A percentile compares a stretch with the other conserved stretches of the same genome.
These are phyloP conservation scores for Umbilicus rupestris DNA, from an alignment of 164 flowering plant genomes.

Conservation along the genomic window DNA sequence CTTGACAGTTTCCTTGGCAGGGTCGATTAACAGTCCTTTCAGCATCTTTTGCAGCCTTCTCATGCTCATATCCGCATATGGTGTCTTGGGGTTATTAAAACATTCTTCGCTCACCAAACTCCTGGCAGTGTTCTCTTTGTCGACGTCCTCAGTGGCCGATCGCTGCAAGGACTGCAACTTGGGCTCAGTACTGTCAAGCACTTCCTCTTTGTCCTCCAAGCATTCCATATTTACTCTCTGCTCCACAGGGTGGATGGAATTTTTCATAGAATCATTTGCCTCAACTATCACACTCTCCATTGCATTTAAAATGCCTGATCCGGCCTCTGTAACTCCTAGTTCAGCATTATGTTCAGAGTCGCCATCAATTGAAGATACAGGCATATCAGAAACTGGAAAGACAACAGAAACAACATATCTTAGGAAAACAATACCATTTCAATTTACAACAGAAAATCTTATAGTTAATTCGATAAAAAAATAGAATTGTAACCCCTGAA, in stretches of 20 bases:
- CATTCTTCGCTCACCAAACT: background rate
- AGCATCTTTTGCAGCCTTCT: slow-evolving; percentile 36
- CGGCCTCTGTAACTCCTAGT: too few relatives aligned
- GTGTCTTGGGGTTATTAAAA: background rate
- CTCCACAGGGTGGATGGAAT: background rate
- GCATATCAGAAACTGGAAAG: too few relatives aligned
- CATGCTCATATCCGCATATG: slow-evolving; percentile 15
- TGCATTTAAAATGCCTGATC: too few relatives aligned
- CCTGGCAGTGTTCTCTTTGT: slow-evolving; percentile 6
- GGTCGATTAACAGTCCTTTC: slow-evolving; percentile 10
- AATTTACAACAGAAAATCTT: too few relatives aligned
- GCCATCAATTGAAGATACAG: too few relatives aligned
- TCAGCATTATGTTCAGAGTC: too few relatives aligned
- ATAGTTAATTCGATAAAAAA: too few relatives aligned
- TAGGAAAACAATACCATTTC: too few relatives aligned
- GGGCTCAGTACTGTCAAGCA: background rate
- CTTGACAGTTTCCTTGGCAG: slow-evolving; percentile 11
- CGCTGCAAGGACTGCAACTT: background rate
- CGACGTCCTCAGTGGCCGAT: background rate
- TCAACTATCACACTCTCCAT: too few relatives aligned
- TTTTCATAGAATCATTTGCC: background rate
- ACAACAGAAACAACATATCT: too few relatives aligned
- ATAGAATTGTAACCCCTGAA: too few relatives aligned
- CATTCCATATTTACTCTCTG: background rate
- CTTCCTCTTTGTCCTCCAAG: background rate